A percentile compares a stretch with the other conserved stretches of the same genome.
phyloP scores from a whole-genome alignment of 2,329 filamentous ascomycete species.

The Ceratocystis cacaofunesta region DNA sequence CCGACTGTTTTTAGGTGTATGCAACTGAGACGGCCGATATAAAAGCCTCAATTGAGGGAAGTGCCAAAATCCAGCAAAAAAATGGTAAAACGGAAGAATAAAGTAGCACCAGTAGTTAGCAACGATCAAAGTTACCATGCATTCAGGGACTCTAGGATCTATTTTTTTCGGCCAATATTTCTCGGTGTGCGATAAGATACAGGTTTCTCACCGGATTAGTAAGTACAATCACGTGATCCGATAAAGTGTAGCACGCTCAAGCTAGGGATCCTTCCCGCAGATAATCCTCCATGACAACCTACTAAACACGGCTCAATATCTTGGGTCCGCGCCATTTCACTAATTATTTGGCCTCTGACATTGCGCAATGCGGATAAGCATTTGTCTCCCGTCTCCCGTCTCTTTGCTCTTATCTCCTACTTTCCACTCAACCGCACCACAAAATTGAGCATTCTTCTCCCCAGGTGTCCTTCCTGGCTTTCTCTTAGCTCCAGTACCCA shows the following conservation, averaged over 20 bases:
- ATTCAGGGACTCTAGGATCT: background rate
- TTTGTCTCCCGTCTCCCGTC: too few species aligned
- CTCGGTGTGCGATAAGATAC: constrained; percentile 4
- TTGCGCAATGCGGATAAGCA: too few species aligned
- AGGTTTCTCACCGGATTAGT: too few species aligned
- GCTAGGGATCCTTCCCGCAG: background rate
- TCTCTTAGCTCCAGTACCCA: too few species aligned
- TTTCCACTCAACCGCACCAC: too few species aligned
- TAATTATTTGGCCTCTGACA: too few species aligned
- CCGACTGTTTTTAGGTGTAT: too few species aligned
- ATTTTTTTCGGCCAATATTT: background rate
- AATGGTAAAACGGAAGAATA: background rate
- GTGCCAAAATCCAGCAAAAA: background rate
- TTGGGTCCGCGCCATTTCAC: too few species aligned
- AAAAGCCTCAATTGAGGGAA: background rate
- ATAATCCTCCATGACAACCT: background rate
- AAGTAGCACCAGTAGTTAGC: background rate
- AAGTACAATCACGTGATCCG: background rate
- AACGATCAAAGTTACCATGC: background rate
- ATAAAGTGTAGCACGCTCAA: background rate
- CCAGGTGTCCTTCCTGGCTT: too few species aligned
- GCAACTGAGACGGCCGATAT: background rate
- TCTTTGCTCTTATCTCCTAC: too few species aligned
- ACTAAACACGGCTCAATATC: background rate
- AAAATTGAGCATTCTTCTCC: too few species aligned